Base-by-base conservation (phyloP, 176 grass and related monocot species). In the Cenchrus purpureus region DNA sequence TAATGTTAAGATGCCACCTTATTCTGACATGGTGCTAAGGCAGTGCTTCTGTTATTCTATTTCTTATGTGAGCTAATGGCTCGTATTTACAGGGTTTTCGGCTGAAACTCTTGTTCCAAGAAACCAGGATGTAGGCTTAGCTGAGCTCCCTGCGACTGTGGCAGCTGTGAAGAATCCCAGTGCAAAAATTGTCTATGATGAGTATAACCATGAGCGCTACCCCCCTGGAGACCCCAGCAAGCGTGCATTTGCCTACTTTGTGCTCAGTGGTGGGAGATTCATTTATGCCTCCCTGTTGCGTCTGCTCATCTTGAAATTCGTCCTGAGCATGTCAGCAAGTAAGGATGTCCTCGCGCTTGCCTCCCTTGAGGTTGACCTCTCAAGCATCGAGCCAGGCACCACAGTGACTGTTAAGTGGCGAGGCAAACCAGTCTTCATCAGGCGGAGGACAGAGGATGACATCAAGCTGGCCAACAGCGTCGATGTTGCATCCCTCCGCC, bases 401-500 rank as follows among this genome's bases (percentile, higher is more conserved):
- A 97, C 94, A 6, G 94, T 94, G 31, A 97, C 94, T 7, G 94
- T 97, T 56, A 97, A 97, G 89, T 97, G 94, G 94, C 88, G 94
- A 58, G 94, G 94, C 71, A 97, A 97, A 87, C 94, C 94, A 14
- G 94, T 97, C 12, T 97, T 97, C 67, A 97, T 97, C 71, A 90
- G 94, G 87, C 87, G 94, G 57, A 91, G 94, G 54, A 97, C 94
- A 76, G 94, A 94, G 32, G 91, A 94, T 25, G 92, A 97, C 61
- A 88, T 97, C 79, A 97, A 94, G 66, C 57, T 97, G 87, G 94
- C 92, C 40, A 97, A 97, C 83, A 94, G 87, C 5, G 85, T 97
- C 7, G 89, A 97, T 0, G 15, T 94, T 31, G 76, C 68, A 12
- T 92, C 94, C 77, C 89, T 97, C 34, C 92, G 94, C 53, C 82